Evolutionary conservation across 169 alveolate genomes (phyloP).

Genomic region (Babesia sp.): DNA sequence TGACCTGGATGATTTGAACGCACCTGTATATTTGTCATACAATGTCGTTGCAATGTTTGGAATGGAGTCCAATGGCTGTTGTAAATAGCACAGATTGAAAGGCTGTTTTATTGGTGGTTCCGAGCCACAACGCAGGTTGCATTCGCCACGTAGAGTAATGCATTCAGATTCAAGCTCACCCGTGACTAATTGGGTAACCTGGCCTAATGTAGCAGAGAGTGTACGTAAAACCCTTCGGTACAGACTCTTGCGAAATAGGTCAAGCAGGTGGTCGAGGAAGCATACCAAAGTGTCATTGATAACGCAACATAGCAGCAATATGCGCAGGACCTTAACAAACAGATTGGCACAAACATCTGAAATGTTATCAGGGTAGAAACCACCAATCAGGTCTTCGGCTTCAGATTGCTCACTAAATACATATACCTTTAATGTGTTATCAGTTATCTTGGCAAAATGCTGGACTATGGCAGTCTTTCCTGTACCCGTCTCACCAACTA

Average conservation of each 20-base stretch:
- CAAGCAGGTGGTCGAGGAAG: slow-evolving; percentile 31
- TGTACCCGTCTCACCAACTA: slow-evolving; percentile 99
- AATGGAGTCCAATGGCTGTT: slow-evolving; percentile 23
- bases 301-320: slow-evolving; percentile 38
- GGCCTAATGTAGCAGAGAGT: neutral
- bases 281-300: slow-evolving; percentile 19
- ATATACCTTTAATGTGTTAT: slow-evolving; percentile 87
- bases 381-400: slow-evolving; percentile 88
- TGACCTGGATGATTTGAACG: neutral
- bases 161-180: neutral
- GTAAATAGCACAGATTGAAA: slow-evolving; percentile 5
- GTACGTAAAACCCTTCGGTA: slow-evolving; percentile 13
- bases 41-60: neutral
- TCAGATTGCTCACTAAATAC: slow-evolving; percentile 92
- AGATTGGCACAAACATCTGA: slow-evolving; percentile 10
- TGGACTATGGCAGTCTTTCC: slow-evolving; percentile 97
- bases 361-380: slow-evolving; percentile 75
- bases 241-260: slow-evolving; percentile 14
- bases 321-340: neutral
- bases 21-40: neutral
- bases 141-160: slow-evolving; percentile 8
- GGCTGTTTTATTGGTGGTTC: neutral
- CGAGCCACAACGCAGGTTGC: slow-evolving; percentile 18
- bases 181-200: neutral
- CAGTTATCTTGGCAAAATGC: slow-evolving; percentile 85